Evolutionary conservation across 495 filamentous ascomycete genomes (phyloP), one percentile per base, ranked within the genome.

Genomic region (Melanomma pulvis-pyrius): DNA sequence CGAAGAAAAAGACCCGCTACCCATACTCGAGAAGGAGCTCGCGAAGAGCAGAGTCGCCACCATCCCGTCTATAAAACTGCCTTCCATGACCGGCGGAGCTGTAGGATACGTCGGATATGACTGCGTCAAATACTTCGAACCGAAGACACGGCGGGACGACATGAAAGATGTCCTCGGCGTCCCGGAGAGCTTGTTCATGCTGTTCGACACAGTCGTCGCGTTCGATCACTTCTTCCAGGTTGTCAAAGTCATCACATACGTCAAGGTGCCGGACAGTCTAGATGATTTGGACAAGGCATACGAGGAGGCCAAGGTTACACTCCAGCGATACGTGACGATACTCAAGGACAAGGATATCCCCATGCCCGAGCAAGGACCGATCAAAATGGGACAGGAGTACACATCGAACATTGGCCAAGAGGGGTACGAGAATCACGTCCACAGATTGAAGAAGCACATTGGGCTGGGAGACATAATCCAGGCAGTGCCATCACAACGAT

Each of bases 71-170:
- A 80, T 96, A 61, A 82, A 79, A 58, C 83, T 98, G 11, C 94
- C 94, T 11, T 88, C 91, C 30, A 77, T 97, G 74, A 92, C 88
- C 0, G 96, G 92, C 51, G 94, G 96, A 34, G 94, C 93, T 1
- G 89, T 98, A 72, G 94, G 94, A 61, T 98, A 98, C 74, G 90
- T 98, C 5, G 92, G 92, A 41, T 98, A 98, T 75, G 94, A 98
- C 75, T 98, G 94, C 77, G 90, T 98, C 65, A 87, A 87, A 74
- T 98, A 98, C 77, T 98, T 98, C 68, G 94, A 98, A 80, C 94
- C 94, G 30, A 92, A 90, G 81, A 97, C 94, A 0, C 87, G 86
- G 19, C 85, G 93, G 46, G 84, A 72, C 26, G 70, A 88, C 2
- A 86, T 97, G 80, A 90, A 93, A 77, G 94, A 98, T 79, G 80